Evolutionary conservation across 768 basidiomycete genomes (phyloP).

Genomic region (Lactarius hatsudake): DNA sequence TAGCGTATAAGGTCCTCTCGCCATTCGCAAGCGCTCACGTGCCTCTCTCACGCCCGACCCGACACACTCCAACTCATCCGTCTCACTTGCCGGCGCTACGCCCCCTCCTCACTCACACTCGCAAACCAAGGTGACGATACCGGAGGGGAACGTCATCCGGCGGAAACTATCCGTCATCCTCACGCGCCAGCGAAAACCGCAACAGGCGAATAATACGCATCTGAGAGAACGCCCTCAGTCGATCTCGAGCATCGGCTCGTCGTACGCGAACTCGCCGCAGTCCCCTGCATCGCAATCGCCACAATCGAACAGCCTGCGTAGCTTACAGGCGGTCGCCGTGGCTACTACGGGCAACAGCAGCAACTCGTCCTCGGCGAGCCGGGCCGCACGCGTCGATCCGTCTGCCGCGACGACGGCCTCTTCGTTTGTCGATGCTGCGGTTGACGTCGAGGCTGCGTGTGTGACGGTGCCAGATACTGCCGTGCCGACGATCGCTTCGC

Average conservation of each 20-base stretch:
- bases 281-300: constrained; percentile 31
- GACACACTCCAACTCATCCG: constrained; percentile 24
- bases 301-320: constrained; percentile 51
- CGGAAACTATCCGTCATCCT: constrained; percentile 40
- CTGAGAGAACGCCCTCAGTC: constrained; percentile 52
- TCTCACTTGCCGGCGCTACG: constrained; percentile 14
- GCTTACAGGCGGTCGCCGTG: constrained; percentile 48
- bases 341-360: background rate
- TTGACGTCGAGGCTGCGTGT: no score
- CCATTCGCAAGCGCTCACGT: constrained; percentile 27
- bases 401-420: no score
- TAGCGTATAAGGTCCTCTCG: constrained; percentile 33
- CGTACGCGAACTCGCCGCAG: constrained; percentile 37
- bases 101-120: background rate
- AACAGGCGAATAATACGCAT: constrained; percentile 30
- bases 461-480: no score
- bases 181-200: no score
- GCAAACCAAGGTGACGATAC: background rate
- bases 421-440: no score
- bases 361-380: constrained; percentile 33
- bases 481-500: no score
- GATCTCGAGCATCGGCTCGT: constrained; percentile 49
- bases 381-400: no score
- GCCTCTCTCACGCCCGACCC: constrained; percentile 25
- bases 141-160: constrained; percentile 23